Conservation (phyloP, 805 yeast species). For the Candida hungchunana region DNA sequence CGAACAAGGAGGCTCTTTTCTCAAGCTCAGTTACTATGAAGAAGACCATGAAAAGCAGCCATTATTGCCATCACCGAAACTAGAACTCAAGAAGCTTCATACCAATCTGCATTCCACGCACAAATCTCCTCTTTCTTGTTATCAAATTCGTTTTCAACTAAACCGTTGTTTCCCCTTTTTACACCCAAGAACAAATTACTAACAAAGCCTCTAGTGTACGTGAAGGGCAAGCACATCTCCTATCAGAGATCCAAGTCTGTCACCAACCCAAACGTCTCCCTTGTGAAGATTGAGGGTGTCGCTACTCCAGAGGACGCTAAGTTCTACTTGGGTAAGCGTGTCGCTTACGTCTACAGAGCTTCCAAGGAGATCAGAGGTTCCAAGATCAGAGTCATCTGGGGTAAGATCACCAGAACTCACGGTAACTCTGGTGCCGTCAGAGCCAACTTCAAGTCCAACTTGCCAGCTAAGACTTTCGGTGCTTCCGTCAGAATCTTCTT, state of each 20-base stretch:
- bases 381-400: constrained; percentile 99
- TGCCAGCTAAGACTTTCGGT: constrained; percentile 99
- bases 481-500: constrained; percentile 99
- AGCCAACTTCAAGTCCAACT: constrained; percentile 98
- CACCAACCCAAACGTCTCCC: constrained; percentile 96
- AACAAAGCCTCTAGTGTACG: constrained; percentile 73
- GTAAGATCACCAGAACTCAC: constrained; percentile 98
- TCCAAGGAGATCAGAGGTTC: constrained; percentile 97
- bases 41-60: too few species aligned
- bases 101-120: too few species aligned
- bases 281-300: constrained; percentile 97
- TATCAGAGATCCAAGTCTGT: constrained; percentile 99
- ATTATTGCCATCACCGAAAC: too few species aligned
- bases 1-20: too few species aligned
- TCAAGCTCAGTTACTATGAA: too few species aligned
- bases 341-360: constrained; percentile 99
- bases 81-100: too few species aligned
- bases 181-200: constrained; percentile 13
- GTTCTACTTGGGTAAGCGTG: constrained; percentile 99
- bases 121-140: too few species aligned
- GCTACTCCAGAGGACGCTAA: constrained; percentile 87
- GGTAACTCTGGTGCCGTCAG: constrained; percentile 98
- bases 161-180: background rate
- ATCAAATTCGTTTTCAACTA: too few species aligned
- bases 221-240: constrained; percentile 99